Evolutionary conservation across 1,284 basidiomycete genomes (phyloP), one percentile per base, ranked within the genome.

Genomic region (Porodaedalea pini): DNA sequence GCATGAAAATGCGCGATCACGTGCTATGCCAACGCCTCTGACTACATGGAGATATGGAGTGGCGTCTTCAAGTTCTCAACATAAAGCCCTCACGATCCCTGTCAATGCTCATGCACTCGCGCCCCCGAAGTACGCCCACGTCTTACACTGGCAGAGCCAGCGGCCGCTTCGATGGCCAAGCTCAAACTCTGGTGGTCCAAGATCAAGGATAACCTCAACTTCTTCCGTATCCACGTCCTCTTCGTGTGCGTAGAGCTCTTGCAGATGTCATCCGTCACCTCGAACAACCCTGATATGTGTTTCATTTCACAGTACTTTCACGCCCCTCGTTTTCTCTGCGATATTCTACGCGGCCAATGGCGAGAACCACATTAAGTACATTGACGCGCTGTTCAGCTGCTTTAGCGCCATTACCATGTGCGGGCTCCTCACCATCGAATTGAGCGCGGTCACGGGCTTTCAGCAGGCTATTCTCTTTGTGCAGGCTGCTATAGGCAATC

Each of bases 381-480:
- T 92, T 66, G 90, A 93, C 66, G 76, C 83, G 8, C 77, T 93
- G 44, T 94, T 83, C 73, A 79, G 81, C 65, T 90, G 82, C 60
- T 80, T 91, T 66, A 89, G 85, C 68, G 83, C 88, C 8, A 84
- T 91, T 75, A 85, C 86, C 2, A 86, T 92, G 57, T 90, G 88
- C 64, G 90, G 91, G 11, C 75, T 93, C 25, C 78, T 80, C 40
- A 85, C 89, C 4, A 74, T 91, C 63, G 83, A 93, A 68, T 70
- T 92, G 65, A 90, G 86, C 67, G 73, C 75, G 44, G 71, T 90
- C 65, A 93, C 90, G 1, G 71, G 73, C 49, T 90, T 84, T 75
- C 90, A 94, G 67, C 91, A 94, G 73, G 75, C 73, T 15, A 75
- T 94, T 27, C 66, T 93, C 50, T 87, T 88, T 68, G 66, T 88